A percentile compares a stretch with the other conserved stretches of the same genome.
Conservation (phyloP, 2,329 filamentous ascomycete species). For the Fusarium tanahbumbuense region DNA sequence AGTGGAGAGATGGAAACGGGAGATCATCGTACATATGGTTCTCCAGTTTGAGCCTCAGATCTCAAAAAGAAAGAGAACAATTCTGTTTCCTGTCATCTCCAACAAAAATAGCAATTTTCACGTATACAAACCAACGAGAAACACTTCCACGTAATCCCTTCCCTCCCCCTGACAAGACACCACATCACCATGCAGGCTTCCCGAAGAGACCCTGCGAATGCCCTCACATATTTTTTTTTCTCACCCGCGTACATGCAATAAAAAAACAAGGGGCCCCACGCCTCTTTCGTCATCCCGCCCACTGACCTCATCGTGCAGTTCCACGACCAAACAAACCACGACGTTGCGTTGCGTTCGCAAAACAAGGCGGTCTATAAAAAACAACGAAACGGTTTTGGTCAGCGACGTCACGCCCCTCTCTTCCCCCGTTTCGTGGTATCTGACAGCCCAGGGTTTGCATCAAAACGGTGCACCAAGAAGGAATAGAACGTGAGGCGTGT, state of each 20-base stretch:
- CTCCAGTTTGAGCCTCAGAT: slow-evolving; percentile 30
- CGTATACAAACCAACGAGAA: neutral
- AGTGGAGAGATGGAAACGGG: slow-evolving; percentile 37
- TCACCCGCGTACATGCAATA: neutral
- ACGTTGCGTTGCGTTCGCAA: slow-evolving; percentile 12
- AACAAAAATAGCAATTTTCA: slow-evolving; percentile 7
- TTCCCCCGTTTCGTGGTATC: slow-evolving; percentile 13
- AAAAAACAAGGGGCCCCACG: slow-evolving; percentile 10
- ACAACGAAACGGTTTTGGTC: slow-evolving; percentile 9
- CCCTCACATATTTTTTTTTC: slow-evolving; percentile 9
- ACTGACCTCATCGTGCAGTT: slow-evolving; percentile 49
- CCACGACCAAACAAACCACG: slow-evolving; percentile 5
- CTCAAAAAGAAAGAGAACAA: slow-evolving; percentile 4
- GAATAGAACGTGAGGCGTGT: slow-evolving; percentile 1
- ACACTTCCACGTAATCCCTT: slow-evolving; percentile 17
- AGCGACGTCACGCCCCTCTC: slow-evolving; percentile 17
- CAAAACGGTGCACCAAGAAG: slow-evolving; percentile 20
- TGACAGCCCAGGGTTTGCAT: slow-evolving; percentile 9
- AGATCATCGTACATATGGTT: slow-evolving; percentile 34
- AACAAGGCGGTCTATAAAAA: slow-evolving; percentile 39
- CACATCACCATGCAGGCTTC: slow-evolving; percentile 16
- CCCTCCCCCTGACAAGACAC: slow-evolving; percentile 3
- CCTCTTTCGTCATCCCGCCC: slow-evolving; percentile 45
- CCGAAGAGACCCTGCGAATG: slow-evolving; percentile 26
- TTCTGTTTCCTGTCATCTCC: neutral